Evolutionary conservation across 2,329 filamentous ascomycete genomes (phyloP).

Genomic region (Arthrobotrys entomopaga): DNA sequence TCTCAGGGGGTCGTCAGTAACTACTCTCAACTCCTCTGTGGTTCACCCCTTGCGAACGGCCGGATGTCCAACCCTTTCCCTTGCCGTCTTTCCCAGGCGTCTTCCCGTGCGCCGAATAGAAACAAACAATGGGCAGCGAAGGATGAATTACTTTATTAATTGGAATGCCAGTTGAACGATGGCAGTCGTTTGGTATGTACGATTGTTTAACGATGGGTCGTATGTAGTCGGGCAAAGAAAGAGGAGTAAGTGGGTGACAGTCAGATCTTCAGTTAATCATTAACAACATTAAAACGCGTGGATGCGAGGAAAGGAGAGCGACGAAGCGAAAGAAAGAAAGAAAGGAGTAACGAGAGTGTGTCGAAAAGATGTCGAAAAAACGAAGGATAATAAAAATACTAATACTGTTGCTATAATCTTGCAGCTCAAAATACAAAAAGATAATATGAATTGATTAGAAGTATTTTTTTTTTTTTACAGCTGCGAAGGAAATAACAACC

Average conservation of each 20-base stretch:
- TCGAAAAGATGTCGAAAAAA: too few species aligned
- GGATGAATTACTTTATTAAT: conserved; percentile 1
- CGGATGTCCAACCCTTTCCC: conserved; percentile 3
- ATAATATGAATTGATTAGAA: too few species aligned
- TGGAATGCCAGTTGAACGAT: conserved; percentile 18
- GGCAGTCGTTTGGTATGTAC: neutral
- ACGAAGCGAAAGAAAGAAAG: conserved; percentile 9
- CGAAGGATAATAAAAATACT: too few species aligned
- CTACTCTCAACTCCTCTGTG: conserved; percentile 42
- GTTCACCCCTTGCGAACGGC: conserved; percentile 25
- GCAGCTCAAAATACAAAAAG: too few species aligned
- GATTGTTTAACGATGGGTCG: conserved; percentile 9
- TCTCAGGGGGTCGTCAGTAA: conserved; percentile 12
- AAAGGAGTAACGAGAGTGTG: conserved; percentile 9
- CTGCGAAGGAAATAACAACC: too few species aligned
- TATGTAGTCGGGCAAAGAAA: neutral
- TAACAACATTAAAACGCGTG: conserved; percentile 46
- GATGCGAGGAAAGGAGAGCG: conserved; percentile 9
- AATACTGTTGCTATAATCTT: too few species aligned
- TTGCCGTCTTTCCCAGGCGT: too few species aligned
- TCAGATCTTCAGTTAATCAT: conserved; percentile 51
- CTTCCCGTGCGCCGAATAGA: neutral
- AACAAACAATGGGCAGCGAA: neutral
- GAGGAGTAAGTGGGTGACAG: conserved; percentile 13
- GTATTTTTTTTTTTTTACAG: too few species aligned